Conservation (phyloP, 1,284 basidiomycete species). For the Mycena sp. region DNA sequence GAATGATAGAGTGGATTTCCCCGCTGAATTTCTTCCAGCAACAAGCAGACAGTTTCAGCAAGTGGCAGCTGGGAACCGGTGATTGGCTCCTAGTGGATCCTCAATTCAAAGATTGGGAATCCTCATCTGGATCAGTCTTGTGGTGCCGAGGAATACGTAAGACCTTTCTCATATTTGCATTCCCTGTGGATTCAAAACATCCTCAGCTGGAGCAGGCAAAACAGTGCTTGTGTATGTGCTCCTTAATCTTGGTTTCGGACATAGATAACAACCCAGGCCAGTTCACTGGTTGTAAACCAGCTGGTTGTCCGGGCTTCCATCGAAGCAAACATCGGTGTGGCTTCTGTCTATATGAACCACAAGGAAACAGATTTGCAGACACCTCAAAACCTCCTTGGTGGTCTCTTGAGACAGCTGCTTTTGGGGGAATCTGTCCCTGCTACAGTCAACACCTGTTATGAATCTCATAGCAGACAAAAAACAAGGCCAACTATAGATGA, state of each 20-base stretch:
- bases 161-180: background rate
- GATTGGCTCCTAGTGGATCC: conserved; percentile 15
- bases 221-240: conserved; percentile 15
- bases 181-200: background rate
- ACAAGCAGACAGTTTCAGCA: background rate
- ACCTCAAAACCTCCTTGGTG: background rate
- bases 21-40: too few relatives aligned
- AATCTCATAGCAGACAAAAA: background rate
- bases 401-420: conserved; percentile 1
- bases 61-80: conserved; percentile 5
- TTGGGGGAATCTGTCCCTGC: background rate
- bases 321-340: background rate
- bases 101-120: conserved; percentile 8
- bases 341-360: background rate
- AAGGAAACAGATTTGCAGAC: background rate
- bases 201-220: conserved; percentile 14
- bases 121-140: background rate
- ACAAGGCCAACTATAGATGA: background rate
- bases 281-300: conserved; percentile 4
- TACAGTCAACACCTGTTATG: background rate
- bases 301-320: background rate
- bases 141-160: conserved; percentile 25
- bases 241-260: background rate
- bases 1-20: too few relatives aligned
- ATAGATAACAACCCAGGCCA: background rate